Conservation (phyloP, 2,329 filamentous ascomycete species). For the Raffaelea arxii region DNA sequence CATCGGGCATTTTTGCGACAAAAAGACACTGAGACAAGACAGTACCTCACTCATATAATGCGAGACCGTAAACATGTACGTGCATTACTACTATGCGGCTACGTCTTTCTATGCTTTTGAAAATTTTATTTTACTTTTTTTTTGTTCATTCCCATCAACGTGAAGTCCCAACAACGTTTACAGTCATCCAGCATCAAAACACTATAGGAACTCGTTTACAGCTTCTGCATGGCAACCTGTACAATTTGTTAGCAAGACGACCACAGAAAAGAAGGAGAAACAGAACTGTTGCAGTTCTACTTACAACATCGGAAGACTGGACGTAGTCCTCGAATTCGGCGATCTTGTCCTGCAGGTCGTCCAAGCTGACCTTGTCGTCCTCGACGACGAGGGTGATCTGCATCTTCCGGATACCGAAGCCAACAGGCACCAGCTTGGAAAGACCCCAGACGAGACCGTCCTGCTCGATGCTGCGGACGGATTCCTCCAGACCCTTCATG, state of each 20-base stretch:
- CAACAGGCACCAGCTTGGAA: constrained; percentile 79
- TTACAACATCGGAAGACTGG: constrained; percentile 77
- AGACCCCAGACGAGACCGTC: constrained; percentile 95
- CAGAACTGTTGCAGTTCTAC: background rate
- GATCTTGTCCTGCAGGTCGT: constrained; percentile 82
- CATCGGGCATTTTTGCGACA: too few species aligned
- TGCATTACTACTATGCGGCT: too few species aligned
- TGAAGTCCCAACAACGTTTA: too few species aligned
- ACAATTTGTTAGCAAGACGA: constrained; percentile 16
- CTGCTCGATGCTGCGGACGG: constrained; percentile 76
- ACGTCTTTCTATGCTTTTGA: background rate
- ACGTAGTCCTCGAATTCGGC: constrained; percentile 82
- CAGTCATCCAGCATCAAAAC: background rate
- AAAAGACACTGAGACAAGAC: too few species aligned
- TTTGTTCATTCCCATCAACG: too few species aligned
- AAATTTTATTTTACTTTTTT: too few species aligned
- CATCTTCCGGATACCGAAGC: constrained; percentile 98
- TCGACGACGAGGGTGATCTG: constrained; percentile 98
- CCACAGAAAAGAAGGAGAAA: constrained; percentile 12
- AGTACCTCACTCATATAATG: too few species aligned
- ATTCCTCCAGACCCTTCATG: constrained; percentile 70
- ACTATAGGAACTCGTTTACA: constrained; percentile 43
- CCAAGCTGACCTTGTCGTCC: constrained; percentile 87
- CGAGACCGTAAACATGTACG: too few species aligned
- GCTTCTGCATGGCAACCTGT: constrained; percentile 71